These are phyloP conservation scores for Ilyonectria mors-panacis DNA, from an alignment of 2,329 filamentous ascomycete species.

Conservation along the genomic window DNA sequence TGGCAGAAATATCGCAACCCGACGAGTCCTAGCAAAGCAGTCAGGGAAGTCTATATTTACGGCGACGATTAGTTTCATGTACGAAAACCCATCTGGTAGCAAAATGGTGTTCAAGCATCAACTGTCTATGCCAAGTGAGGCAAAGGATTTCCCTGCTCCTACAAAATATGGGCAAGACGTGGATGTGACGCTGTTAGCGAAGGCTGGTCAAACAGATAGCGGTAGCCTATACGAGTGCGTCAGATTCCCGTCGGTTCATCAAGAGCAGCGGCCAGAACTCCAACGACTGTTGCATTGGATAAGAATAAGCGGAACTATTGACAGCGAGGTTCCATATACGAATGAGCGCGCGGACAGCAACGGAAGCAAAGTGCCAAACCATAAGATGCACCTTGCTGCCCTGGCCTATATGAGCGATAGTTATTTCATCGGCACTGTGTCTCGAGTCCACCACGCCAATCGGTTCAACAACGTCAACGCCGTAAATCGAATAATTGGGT, in stretches of 20 bases:
- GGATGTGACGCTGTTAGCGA: not conserved
- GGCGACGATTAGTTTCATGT: not conserved
- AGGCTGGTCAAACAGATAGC: not conserved
- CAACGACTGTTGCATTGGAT: not conserved
- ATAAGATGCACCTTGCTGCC: not conserved
- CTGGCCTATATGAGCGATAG: conserved; percentile 6
- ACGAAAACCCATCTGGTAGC: not conserved
- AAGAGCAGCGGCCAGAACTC: not conserved
- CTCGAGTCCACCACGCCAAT: conserved; percentile 3
- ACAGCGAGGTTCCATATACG: not conserved
- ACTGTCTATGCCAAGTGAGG: not conserved
- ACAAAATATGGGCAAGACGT: not conserved
- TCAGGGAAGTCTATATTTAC: not conserved
- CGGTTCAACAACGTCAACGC: not conserved
- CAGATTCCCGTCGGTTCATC: not conserved
- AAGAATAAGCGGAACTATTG: not conserved
- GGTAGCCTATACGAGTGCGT: not conserved
- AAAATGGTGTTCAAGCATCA: conserved; percentile 2
- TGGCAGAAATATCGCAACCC: not conserved
- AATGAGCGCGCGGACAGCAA: not conserved
- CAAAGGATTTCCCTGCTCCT: too few relatives aligned
- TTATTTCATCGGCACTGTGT: conserved; percentile 2
- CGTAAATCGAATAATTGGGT: too few relatives aligned
- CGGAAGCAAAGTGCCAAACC: not conserved
- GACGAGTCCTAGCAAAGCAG: conserved; percentile 5